These are phyloP conservation scores for Ogataea polymorpha DNA, from an alignment of 805 yeast species.

Conservation along the genomic window DNA sequence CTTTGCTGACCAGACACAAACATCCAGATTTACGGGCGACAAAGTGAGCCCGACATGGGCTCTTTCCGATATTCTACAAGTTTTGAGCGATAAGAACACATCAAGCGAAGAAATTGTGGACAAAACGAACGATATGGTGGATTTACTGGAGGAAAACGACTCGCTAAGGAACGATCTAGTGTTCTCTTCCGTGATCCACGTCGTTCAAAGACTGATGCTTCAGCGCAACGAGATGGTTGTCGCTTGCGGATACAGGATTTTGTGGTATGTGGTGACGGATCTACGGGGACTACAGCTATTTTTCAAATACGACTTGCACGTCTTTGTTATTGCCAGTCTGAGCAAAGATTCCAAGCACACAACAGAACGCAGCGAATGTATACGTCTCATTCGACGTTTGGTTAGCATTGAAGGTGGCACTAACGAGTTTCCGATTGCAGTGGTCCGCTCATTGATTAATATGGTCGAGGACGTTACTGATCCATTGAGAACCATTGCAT, in stretches of 20 bases:
- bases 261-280: slow-evolving; percentile 60
- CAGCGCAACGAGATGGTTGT: slow-evolving; percentile 54
- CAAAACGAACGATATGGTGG: slow-evolving; percentile 64
- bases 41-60: slow-evolving; percentile 53
- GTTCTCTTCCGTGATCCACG: slow-evolving; percentile 50
- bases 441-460: slow-evolving; percentile 64
- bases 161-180: slow-evolving; percentile 62
- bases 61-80: slow-evolving; percentile 58
- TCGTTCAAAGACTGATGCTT: slow-evolving; percentile 53
- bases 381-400: slow-evolving; percentile 65
- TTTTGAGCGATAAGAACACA: slow-evolving; percentile 49
- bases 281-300: slow-evolving; percentile 52
- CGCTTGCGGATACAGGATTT: slow-evolving; percentile 72
- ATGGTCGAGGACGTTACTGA: slow-evolving; percentile 56
- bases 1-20: slow-evolving; percentile 3
- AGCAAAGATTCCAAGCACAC: slow-evolving; percentile 46
- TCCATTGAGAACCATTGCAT: slow-evolving; percentile 44
- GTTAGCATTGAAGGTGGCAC: slow-evolving; percentile 54
- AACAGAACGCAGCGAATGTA: slow-evolving; percentile 72
- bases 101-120: slow-evolving; percentile 49
- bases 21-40: slow-evolving; percentile 7
- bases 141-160: slow-evolving; percentile 54
- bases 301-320: slow-evolving; percentile 54
- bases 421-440: slow-evolving; percentile 53
- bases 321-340: slow-evolving; percentile 61